Percentiles rank a stretch among this genome's conserved stretches.
phyloP scores from a whole-genome alignment of 768 basidiomycete genomes.

The Hygrocybe punicea region DNA sequence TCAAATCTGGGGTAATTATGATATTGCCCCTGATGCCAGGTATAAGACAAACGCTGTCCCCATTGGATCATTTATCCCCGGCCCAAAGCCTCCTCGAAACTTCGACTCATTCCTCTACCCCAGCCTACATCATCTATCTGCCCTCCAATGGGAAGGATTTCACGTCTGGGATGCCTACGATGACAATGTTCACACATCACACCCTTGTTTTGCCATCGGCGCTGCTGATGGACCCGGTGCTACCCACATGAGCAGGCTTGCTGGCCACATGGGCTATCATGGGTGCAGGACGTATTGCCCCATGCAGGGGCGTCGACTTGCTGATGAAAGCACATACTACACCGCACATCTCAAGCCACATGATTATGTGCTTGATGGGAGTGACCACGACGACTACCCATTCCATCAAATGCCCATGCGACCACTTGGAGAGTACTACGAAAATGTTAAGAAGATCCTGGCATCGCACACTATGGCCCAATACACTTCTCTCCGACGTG shows the following conservation, averaged over 20 bases:
- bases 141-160: conserved; percentile 25
- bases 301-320: conserved; percentile 29
- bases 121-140: conserved; percentile 33
- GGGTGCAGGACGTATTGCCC: conserved; percentile 36
- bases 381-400: too few relatives aligned
- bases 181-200: conserved; percentile 8
- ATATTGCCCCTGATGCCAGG: too few relatives aligned
- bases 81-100: conserved; percentile 35
- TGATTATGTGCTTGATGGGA: conserved; percentile 17
- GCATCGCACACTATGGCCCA: conserved; percentile 19
- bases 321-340: conserved; percentile 30
- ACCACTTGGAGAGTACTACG: conserved; percentile 10
- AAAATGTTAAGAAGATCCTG: conserved; percentile 9
- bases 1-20: conserved; percentile 38
- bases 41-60: conserved; percentile 35
- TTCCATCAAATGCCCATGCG: conserved; percentile 5
- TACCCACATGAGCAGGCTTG: too few relatives aligned
- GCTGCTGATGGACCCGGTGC: too few relatives aligned
- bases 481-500: conserved; percentile 25
- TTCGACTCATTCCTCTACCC: conserved; percentile 35
- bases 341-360: conserved; percentile 29
- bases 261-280: conserved; percentile 34
- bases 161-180: conserved; percentile 18
- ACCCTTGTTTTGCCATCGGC: conserved; percentile 20
- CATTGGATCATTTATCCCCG: conserved; percentile 34